Base-by-base conservation (phyloP, 1,139 yeast genomes). In the Hemisphaericaspora lyxosophila region DNA sequence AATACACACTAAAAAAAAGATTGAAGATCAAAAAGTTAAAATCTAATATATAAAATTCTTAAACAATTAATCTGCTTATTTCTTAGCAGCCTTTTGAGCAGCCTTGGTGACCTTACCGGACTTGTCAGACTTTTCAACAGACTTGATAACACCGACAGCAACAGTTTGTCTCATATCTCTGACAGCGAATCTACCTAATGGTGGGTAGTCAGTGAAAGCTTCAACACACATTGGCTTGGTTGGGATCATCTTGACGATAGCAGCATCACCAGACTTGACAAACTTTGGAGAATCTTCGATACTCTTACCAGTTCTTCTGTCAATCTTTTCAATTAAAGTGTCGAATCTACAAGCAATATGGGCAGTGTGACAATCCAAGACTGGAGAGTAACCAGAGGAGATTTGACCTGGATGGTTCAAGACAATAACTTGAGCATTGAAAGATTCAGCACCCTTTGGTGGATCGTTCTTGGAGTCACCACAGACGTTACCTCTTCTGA, bases 21-120 rank as follows among this genome's bases (percentile, higher is more conserved):
- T 15, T 8, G 15, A 26, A 7, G 17, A 27, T 27, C 6, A 17
- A 29, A 18, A 29, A 29, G 31, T 3, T 25, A 8, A 25, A 33
- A 31, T 18, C 26, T 31, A 31, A 22, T 18, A 26, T 14, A 32
- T 26, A 26, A 11, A 20, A 34, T 33, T 33, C 18, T 23, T 18
- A 36, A 43, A 45, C 47, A 54, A 46, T 40, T 40, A 28, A 17
- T 18, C 14, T 15, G 63, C 60, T 85, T 90, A 90, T 83, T 90
- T 88, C 90, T 89, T 90, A 70, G 85, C 84, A 75, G 97, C 97
- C 89, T 92, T 92, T 67, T 76, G 82, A 72, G 97, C 97, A 75
- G 98, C 95, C 90, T 92, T 92, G 92, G 98, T 92, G 64, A 92
- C 96, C 92, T 92, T 92, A 80, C 95, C 95, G 65, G 88, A 87